Conservation (phyloP, 371 early-diverging fungal genomes). For the Zychaea mexicana region DNA sequence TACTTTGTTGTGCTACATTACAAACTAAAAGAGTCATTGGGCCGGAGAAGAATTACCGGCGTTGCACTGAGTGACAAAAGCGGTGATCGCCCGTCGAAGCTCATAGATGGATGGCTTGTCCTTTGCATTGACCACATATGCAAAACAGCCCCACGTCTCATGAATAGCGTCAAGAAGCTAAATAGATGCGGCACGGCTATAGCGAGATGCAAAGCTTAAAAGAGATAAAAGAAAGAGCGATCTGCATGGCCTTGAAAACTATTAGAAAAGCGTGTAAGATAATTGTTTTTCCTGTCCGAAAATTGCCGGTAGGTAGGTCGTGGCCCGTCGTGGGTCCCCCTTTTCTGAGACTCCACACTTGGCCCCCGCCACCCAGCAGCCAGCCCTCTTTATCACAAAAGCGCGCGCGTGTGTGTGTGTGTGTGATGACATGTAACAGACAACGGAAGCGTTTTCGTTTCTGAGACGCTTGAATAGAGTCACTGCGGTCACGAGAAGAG, state of each 20-base stretch:
- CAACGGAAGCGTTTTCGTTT: not conserved
- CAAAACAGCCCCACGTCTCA: not conserved
- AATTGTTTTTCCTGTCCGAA: constrained; percentile 1
- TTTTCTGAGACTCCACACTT: too few relatives aligned
- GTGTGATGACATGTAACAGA: too few relatives aligned
- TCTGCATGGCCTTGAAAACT: not conserved
- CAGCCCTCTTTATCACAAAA: too few relatives aligned
- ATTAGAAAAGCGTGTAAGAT: not conserved
- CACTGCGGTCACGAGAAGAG: not conserved
- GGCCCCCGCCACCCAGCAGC: too few relatives aligned
- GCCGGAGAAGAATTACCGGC: not conserved
- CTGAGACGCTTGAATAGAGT: not conserved
- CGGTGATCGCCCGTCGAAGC: constrained; percentile 1
- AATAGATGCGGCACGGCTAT: too few relatives aligned
- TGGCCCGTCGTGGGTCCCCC: constrained; percentile 9
- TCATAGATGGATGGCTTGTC: too few relatives aligned
- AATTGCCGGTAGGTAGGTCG: constrained; percentile 3
- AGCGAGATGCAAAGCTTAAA: not conserved
- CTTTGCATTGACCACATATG: not conserved
- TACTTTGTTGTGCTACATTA: not conserved
- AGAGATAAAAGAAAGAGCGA: not conserved
- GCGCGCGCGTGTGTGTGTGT: too few relatives aligned
- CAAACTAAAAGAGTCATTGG: not conserved
- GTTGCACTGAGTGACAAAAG: not conserved
- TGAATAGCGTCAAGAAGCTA: too few relatives aligned